Evolutionary conservation across 495 filamentous ascomycete species (phyloP), one percentile per base, ranked within the genome.

Genomic region (Trichodelitschia bisporula): DNA sequence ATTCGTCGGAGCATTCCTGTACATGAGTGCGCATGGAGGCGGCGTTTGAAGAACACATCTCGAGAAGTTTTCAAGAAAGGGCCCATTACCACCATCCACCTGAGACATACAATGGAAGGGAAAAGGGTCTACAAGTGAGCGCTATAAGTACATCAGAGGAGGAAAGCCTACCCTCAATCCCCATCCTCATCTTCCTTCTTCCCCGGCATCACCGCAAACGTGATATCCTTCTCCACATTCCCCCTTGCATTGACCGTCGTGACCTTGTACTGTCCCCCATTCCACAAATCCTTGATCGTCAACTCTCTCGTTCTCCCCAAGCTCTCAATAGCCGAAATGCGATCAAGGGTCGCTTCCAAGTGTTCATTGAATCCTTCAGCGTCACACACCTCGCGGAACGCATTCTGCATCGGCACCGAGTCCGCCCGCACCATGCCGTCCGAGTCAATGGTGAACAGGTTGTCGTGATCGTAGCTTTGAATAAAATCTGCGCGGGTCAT

Each of bases 401-500:
- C 86, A 25, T 66, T 66, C 51, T 84, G 77, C 86, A 97, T 97
- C 6, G 86, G 86, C 20, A 95, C 86, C 3, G 72, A 80, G 51
- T 90, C 82, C 3, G 86, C 86, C 14, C 89, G 69, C 1, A 97
- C 86, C 55, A 72, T 73, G 18, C 82, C 79, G 16, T 66, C 61
- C 18, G 69, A 77, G 36, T 84, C 80, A 42, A 97, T 95, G 19
- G 78, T 90, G 52, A 97, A 93, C 28, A 97, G 65, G 42, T 95
- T 95, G 31, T 83, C 64, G 35, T 86, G 73, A 48, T 97, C 89
- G 43, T 92, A 80, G 28, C 66, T 62, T 39, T 84, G 69, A 43
- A 97, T 80, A 47, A 97, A 97, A 43, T 95, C 86, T 13, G 79
- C 69, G 18, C 86, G 63, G 5, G 86, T 97, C 86, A 97, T 97